A percentile compares a stretch with the other conserved stretches of the same genome.
Conservation (phyloP, 2,329 filamentous ascomycete genomes). For the Talaromyces sp. region DNA sequence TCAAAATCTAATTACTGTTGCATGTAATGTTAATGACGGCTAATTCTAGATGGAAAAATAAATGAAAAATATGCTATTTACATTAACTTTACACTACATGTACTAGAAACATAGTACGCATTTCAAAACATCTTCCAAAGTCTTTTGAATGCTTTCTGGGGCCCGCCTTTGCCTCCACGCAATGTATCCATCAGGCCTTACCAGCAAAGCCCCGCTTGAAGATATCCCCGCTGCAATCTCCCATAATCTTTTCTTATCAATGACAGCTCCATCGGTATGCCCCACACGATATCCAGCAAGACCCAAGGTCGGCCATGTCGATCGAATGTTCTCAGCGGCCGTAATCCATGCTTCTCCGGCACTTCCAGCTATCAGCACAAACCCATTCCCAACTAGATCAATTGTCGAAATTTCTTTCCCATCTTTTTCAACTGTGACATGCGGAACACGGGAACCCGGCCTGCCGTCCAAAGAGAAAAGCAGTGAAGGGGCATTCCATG, state of each 20-base stretch:
- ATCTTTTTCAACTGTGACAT: slow-evolving; percentile 6
- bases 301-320: background rate
- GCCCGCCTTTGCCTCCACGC: slow-evolving; percentile 7
- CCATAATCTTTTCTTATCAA: background rate
- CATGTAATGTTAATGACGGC: background rate
- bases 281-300: background rate
- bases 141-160: background rate
- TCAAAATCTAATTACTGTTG: background rate
- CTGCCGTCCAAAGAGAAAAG: slow-evolving; percentile 7
- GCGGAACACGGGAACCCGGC: slow-evolving; percentile 7
- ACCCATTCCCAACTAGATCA: slow-evolving; percentile 5
- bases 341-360: slow-evolving; percentile 2
- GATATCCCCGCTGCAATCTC: slow-evolving; percentile 8
- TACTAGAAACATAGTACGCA: background rate
- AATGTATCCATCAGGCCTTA: slow-evolving; percentile 7
- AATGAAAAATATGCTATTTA: background rate
- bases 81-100: background rate
- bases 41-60: background rate
- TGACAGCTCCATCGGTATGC: background rate
- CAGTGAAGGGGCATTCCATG: slow-evolving; percentile 4
- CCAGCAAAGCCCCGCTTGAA: slow-evolving; percentile 3
- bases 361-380: slow-evolving; percentile 6
- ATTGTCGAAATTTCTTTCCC: slow-evolving; percentile 2
- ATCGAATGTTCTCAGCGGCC: background rate
- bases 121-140: background rate